Conservation (phyloP, 495 filamentous ascomycete species). For the Hypoxylon fragiforme region DNA sequence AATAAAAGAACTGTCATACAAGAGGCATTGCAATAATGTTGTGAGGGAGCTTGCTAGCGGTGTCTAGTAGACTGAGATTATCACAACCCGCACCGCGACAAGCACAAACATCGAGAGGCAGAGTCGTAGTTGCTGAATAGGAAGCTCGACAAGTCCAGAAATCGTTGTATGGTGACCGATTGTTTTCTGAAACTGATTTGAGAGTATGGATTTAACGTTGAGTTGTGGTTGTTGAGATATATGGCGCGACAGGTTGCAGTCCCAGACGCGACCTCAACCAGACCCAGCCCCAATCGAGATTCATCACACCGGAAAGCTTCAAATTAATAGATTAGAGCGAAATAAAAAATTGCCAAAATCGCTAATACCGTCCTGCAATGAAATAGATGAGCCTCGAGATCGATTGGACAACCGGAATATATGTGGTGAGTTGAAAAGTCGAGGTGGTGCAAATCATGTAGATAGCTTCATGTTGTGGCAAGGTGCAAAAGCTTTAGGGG, state of each 20-base stretch:
- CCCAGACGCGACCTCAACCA: conserved; percentile 7
- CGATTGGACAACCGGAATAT: background rate
- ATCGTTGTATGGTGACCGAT: background rate
- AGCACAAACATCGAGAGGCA: conserved; percentile 8
- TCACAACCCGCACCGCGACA: conserved; percentile 10
- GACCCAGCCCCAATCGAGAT: background rate
- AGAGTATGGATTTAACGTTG: conserved; percentile 18
- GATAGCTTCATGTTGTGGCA: conserved; percentile 47
- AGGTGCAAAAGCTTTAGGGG: conserved; percentile 7
- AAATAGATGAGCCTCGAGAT: background rate
- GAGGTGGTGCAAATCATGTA: conserved; percentile 33
- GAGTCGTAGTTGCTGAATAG: conserved; percentile 35
- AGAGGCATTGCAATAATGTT: too few relatives aligned
- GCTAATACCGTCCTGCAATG: background rate
- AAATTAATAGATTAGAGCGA: background rate
- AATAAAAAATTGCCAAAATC: background rate
- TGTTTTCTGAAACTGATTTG: background rate
- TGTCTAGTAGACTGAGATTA: conserved; percentile 7
- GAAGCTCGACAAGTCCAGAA: conserved; percentile 11
- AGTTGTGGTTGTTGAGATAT: conserved; percentile 24
- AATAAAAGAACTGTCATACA: too few relatives aligned
- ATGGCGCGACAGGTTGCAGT: conserved; percentile 3
- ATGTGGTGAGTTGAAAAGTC: conserved; percentile 3
- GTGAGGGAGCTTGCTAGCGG: too few relatives aligned
- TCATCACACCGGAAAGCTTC: background rate